Percentiles rank a stretch among this genome's conserved stretches.
phyloP scores from a whole-genome alignment of 2,329 filamentous ascomycete species.

The Fusarium tanahbumbuense region DNA sequence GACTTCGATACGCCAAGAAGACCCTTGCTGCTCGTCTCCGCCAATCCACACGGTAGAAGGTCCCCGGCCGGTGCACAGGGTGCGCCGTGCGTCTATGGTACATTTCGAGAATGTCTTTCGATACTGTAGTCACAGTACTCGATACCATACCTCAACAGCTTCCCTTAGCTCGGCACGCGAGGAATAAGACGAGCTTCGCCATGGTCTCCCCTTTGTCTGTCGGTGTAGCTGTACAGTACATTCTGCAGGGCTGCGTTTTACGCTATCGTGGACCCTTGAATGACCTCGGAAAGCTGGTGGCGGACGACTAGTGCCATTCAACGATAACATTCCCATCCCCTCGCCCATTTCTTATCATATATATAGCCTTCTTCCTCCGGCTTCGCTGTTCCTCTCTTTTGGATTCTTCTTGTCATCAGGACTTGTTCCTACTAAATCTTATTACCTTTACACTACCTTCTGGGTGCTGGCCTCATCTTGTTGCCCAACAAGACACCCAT shows the following conservation, averaged over 20 bases:
- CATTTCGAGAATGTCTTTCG: conserved; percentile 29
- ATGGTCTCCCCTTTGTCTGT: conserved; percentile 27
- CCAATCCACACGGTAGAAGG: conserved; percentile 27
- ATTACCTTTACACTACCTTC: neutral
- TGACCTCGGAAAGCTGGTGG: conserved; percentile 21
- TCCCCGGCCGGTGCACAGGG: conserved; percentile 10
- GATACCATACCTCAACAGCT: conserved; percentile 16
- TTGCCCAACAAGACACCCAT: neutral
- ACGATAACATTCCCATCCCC: conserved; percentile 8
- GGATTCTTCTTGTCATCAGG: conserved; percentile 2
- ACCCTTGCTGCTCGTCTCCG: conserved; percentile 31
- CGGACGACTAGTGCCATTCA: conserved; percentile 15
- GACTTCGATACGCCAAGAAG: conserved; percentile 14
- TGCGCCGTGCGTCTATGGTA: conserved; percentile 36
- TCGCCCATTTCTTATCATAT: conserved; percentile 19
- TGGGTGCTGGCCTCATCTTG: conserved; percentile 3
- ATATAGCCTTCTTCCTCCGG: conserved; percentile 30
- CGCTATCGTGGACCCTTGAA: conserved; percentile 13
- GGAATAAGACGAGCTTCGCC: conserved; percentile 15
- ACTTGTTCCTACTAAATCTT: conserved; percentile 4
- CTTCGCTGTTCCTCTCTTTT: conserved; percentile 6
- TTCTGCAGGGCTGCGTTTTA: conserved; percentile 17
- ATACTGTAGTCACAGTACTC: conserved; percentile 4
- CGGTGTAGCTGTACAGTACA: conserved; percentile 24
- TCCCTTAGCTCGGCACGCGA: conserved; percentile 17